Percentiles rank a stretch among this genome's conserved stretches.
Evolutionary conservation across 2,329 filamentous ascomycete genomes (phyloP).

Genomic region (Sordariomycetes sp.): DNA sequence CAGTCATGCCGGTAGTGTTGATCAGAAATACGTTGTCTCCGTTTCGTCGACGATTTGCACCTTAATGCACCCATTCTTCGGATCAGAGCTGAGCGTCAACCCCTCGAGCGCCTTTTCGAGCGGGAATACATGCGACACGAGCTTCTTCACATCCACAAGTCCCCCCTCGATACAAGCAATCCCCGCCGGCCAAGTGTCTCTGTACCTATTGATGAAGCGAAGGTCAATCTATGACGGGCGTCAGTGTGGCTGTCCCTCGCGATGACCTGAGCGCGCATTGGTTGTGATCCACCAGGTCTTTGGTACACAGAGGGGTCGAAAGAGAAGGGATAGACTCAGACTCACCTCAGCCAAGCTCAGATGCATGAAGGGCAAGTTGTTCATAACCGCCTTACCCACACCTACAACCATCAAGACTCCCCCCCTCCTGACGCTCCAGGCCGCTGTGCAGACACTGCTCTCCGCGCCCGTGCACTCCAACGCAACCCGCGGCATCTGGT

Average conservation of each 20-base stretch:
- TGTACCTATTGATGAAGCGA: constrained; percentile 62
- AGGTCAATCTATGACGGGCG: constrained; percentile 60
- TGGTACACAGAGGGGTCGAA: no score
- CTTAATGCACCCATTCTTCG: constrained; percentile 22
- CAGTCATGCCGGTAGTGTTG: no score
- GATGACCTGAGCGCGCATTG: no score
- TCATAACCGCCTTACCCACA: constrained; percentile 52
- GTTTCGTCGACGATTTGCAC: constrained; percentile 21
- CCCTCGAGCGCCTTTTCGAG: constrained; percentile 49
- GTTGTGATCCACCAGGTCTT: no score
- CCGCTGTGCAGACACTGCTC: constrained; percentile 50
- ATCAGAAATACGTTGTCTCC: background rate
- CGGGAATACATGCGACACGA: constrained; percentile 52
- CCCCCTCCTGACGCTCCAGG: constrained; percentile 46
- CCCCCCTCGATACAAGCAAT: constrained; percentile 51
- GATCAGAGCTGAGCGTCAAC: constrained; percentile 20
- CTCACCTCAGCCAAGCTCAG: constrained; percentile 49
- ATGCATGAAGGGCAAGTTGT: constrained; percentile 60
- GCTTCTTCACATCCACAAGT: constrained; percentile 49
- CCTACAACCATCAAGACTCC: constrained; percentile 56
- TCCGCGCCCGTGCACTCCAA: constrained; percentile 61
- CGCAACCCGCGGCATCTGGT: constrained; percentile 46
- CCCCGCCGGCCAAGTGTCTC: constrained; percentile 60
- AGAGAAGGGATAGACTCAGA: background rate
- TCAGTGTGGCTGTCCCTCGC: no score